Conservation (phyloP, 148 eudicot genomes). For the Nyssa sinensis region DNA sequence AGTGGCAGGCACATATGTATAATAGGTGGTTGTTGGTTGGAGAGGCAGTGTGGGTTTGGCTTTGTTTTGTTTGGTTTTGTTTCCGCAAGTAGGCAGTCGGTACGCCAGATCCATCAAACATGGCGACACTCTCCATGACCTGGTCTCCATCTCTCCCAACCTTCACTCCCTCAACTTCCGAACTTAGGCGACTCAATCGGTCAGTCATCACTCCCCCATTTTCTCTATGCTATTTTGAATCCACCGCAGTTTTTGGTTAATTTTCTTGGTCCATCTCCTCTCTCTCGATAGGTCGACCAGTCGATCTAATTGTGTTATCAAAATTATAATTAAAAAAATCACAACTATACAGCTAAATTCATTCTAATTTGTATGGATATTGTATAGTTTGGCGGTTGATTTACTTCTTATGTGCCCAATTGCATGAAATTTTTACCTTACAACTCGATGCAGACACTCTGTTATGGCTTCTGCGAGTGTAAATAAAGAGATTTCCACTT, state of each 20-base stretch:
- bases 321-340: not conserved
- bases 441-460: constrained; percentile 24
- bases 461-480: constrained; percentile 51
- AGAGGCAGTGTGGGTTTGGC: not conserved
- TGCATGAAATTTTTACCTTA: not conserved
- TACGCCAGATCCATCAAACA: not conserved
- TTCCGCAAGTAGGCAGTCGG: not conserved
- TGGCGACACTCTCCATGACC: constrained; percentile 38
- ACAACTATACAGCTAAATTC: not conserved
- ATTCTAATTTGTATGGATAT: not conserved
- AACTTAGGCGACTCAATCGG: constrained; percentile 45
- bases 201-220: constrained; percentile 20
- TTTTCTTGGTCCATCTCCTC: not conserved
- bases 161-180: constrained; percentile 24
- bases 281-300: not conserved
- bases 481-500: constrained; percentile 31
- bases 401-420: not conserved
- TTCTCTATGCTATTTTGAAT: not conserved
- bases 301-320: not conserved
- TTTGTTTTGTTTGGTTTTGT: too few species aligned
- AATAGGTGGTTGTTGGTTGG: too few species aligned
- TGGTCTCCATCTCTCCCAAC: constrained; percentile 26
- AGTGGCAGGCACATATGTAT: not conserved
- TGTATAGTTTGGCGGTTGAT: not conserved
- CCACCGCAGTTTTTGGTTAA: too few species aligned